Evolutionary conservation across 768 basidiomycete genomes (phyloP), one percentile per base, ranked within the genome.

Genomic region (Leccinum longicurvipes): DNA sequence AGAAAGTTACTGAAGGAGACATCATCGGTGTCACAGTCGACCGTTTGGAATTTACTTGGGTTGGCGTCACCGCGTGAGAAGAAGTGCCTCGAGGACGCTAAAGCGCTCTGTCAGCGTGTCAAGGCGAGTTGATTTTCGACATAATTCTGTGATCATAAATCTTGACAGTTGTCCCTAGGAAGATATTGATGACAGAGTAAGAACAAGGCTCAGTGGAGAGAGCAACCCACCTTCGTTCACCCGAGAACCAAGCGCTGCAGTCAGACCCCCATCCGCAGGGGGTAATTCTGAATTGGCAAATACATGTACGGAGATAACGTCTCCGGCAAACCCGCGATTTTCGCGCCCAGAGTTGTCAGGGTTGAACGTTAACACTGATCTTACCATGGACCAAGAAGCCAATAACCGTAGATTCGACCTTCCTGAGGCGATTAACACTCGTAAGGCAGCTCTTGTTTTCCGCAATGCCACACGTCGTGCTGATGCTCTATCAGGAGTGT

Each of bases 41-140:
- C 8, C 17, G 7, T n/a, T 36, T 36, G 34, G 34, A 11, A 17
- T n/a, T 8, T 36, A 10, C 34, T 36, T 36, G 34, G 34, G 17
- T 36, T 36, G 17, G n/a, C 60, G 25, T 60, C 64, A 14, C 47
- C 58, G 14, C 46, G 28, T 51, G 36, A 44, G 15, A n/a, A 0
- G 8, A 55, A 17, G 25, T 53, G 27, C 28, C 57, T 55, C 19
- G 23, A 51, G 25, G 49, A 51, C 4, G 55, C 63, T 0, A 23
- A 55, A 25, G 53, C 0, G 17, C 57, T 64, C 25, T 50, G 1
- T 24, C 21, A 25, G 17, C 53, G 60, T 8, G 27, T 63, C 7
- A 56, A 24, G 9, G 63, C 55, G 11, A 44, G 55, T 45, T 3
- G 15, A 29, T 36, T 21, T 23, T 36, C 4, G 17, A 17, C 34